Percentiles rank a stretch among this genome's conserved stretches.
Conservation (phyloP, 2,329 filamentous ascomycete species). For the Helotiales sp. region DNA sequence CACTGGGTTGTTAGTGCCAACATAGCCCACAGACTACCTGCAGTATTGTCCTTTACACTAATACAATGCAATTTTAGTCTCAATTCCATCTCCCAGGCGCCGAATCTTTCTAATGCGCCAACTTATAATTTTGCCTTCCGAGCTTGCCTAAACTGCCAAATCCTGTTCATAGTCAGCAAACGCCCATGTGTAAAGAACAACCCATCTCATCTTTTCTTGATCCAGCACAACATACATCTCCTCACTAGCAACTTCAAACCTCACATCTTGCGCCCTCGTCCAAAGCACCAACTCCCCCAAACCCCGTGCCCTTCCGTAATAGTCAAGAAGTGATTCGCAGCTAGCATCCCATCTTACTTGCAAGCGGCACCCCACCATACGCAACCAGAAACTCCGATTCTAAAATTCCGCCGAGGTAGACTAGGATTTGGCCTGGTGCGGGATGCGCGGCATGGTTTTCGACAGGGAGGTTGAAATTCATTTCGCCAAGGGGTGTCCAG, state of each 20-base stretch:
- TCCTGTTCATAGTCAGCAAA: background rate
- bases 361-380: conserved; percentile 36
- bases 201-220: no score
- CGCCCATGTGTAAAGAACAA: background rate
- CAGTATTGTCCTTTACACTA: no score
- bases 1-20: no score
- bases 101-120: no score
- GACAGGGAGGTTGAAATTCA: conserved; percentile 32
- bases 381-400: conserved; percentile 38
- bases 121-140: background rate
- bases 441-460: conserved; percentile 39
- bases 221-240: conserved; percentile 6
- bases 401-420: conserved; percentile 36
- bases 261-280: conserved; percentile 36
- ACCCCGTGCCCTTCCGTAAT: conserved; percentile 32
- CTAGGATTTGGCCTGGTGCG: conserved; percentile 33
- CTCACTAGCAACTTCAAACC: conserved; percentile 35
- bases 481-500: conserved; percentile 39
- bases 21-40: no score
- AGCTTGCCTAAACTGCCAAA: conserved; percentile 1
- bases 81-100: background rate
- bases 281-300: conserved; percentile 37
- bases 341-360: conserved; percentile 39
- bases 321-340: conserved; percentile 39
- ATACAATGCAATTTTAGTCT: no score